Conservation (phyloP, 2,329 filamentous ascomycete genomes). For the Aureobasidium sp. region DNA sequence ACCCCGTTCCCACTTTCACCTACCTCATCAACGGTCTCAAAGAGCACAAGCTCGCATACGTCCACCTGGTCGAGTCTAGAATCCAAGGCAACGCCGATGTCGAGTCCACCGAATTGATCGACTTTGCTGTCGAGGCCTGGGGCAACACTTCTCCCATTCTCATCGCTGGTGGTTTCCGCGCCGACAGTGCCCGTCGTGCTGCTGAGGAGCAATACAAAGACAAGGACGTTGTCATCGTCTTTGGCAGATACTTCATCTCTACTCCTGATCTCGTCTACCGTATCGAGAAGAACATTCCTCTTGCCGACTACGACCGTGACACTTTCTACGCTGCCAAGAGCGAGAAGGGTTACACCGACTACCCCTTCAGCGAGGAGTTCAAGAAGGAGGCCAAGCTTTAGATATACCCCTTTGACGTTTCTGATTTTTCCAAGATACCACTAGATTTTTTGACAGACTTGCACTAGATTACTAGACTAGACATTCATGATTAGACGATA, state of each 20-base stretch:
- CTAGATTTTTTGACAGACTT: background rate
- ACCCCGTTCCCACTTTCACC: conserved; percentile 58
- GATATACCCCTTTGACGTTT: background rate
- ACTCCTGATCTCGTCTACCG: conserved; percentile 45
- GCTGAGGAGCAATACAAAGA: conserved; percentile 37
- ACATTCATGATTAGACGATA: background rate
- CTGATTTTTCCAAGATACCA: background rate
- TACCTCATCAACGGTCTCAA: conserved; percentile 49
- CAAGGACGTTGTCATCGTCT: conserved; percentile 40
- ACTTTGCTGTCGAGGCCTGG: conserved; percentile 43
- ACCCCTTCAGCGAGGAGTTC: conserved; percentile 34
- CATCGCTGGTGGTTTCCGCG: conserved; percentile 37
- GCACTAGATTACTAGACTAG: background rate
- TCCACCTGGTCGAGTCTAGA: conserved; percentile 56
- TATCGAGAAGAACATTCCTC: conserved; percentile 36
- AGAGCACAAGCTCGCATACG: conserved; percentile 50
- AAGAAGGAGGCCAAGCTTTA: conserved; percentile 20
- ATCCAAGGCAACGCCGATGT: conserved; percentile 39
- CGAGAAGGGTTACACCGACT: conserved; percentile 37
- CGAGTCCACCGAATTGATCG: conserved; percentile 35
- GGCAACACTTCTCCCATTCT: conserved; percentile 41
- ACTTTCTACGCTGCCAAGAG: conserved; percentile 40
- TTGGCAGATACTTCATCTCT: conserved; percentile 44
- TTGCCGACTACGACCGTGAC: conserved; percentile 40
- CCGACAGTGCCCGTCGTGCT: conserved; percentile 31